Evolutionary conservation across 1,139 yeast genomes (phyloP), one percentile per base, ranked within the genome.

Genomic region (Pichia sp.): DNA sequence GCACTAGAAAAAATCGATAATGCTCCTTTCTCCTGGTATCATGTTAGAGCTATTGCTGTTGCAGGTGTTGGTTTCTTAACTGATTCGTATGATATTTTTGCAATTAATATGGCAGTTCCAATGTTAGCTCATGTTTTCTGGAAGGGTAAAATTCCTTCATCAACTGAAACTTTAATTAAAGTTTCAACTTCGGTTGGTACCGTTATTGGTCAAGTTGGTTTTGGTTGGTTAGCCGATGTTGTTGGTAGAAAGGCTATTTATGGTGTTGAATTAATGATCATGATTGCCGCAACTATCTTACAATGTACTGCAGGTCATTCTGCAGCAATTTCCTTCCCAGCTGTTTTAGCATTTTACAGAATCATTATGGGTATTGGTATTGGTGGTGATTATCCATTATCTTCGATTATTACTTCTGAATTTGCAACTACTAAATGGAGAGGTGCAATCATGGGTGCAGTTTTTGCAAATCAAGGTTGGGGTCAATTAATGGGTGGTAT

Each of bases 321-420:
- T 30, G 80, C 87, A 34, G 91, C 85, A 57, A 71, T 87, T 58
- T 77, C 76, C 68, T 85, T 87, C 64, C 81, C 80, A 48, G 95
- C 91, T 50, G 75, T 86, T 52, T 75, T 87, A 58, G 72, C 83
- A n/a, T 81, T 84, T 62, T 82, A 81, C 71, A 84, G 96, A 80
- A 82, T 87, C 59, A 66, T 87, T 57, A 84, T 84, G 88, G 96
- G 96, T 75, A 83, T 93, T 64, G 99, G 99, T 83, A 95, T 93
- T 65, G 99, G 99, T 75, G 99, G 98, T 79, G 99, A 93, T 74
- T 93, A 93, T 73, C 99, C 99, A 63, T 81, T 93, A 72, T 90
- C 98, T 44, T 93, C 98, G 44, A 85, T 87, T 70, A 87, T 87
- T 62, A 84, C 95, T 13, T 84, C 96, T 50, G 96, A 87, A 73